A percentile compares a stretch with the other conserved stretches of the same genome.
Conservation (phyloP, 176 grass and related monocot species). For the Hordeum vulgare region MorexV3_pseudomolecules_assembly NC_058518.1:35981965-35982464, state of each 20-base stretch:
- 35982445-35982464: too few species aligned
- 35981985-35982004: neutral
- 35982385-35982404: too few species aligned
- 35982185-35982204: slow-evolving; percentile 20
- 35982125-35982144: neutral
- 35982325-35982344: neutral
- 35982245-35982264: neutral
- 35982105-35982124: neutral
- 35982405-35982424: too few species aligned
- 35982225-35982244: neutral
- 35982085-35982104: neutral
- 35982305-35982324: neutral
- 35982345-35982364: neutral
- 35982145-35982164: slow-evolving; percentile 18
- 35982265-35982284: neutral
- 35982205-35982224: neutral
- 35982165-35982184: neutral
- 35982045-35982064: neutral
- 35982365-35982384: neutral
- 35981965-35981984: neutral
- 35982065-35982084: neutral
- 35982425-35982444: too few species aligned
- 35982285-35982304: neutral
- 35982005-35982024: neutral
- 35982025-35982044: neutral